Conservation (phyloP, 2,329 filamentous ascomycete genomes). For the Amesomyces nigricolor region DNA sequence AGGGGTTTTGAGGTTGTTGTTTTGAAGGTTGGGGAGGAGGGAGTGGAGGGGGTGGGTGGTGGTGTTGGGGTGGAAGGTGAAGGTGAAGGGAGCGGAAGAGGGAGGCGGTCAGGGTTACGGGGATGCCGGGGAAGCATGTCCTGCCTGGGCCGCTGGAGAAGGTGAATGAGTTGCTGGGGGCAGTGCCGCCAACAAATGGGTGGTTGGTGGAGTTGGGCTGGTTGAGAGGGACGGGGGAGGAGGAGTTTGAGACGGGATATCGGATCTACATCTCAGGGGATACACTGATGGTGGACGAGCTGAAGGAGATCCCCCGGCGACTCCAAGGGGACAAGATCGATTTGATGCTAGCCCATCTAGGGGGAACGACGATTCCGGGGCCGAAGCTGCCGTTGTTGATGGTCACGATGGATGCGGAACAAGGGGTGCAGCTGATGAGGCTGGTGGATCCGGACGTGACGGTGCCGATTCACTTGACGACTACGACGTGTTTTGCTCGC, state of each 20-base stretch:
- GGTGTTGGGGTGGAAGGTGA: no score
- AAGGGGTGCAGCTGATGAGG: conserved; percentile 55
- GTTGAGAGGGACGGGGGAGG: neutral
- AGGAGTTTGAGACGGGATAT: conserved; percentile 40
- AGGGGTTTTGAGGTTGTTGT: conserved; percentile 2
- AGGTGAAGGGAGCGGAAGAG: neutral
- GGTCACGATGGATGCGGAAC: conserved; percentile 63
- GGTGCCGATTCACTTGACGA: conserved; percentile 61
- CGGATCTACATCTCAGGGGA: conserved; percentile 63
- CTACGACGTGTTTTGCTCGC: conserved; percentile 56
- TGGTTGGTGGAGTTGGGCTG: conserved; percentile 61
- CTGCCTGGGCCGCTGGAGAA: conserved; percentile 35
- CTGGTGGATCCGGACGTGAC: conserved; percentile 56
- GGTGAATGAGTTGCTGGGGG: conserved; percentile 35
- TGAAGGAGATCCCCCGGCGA: conserved; percentile 53
- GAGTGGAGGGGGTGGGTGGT: neutral
- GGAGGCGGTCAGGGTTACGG: conserved; percentile 51
- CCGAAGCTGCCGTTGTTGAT: conserved; percentile 55
- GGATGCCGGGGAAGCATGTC: conserved; percentile 61
- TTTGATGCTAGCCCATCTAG: conserved; percentile 61
- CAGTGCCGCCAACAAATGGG: conserved; percentile 59
- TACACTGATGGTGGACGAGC: conserved; percentile 56
- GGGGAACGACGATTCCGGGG: conserved; percentile 59
- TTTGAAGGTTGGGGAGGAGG: neutral
- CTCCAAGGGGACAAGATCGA: conserved; percentile 53